phyloP scores from a whole-genome alignment of 2,329 filamentous ascomycete species.

The Fusarium austroafricanum region DNA sequence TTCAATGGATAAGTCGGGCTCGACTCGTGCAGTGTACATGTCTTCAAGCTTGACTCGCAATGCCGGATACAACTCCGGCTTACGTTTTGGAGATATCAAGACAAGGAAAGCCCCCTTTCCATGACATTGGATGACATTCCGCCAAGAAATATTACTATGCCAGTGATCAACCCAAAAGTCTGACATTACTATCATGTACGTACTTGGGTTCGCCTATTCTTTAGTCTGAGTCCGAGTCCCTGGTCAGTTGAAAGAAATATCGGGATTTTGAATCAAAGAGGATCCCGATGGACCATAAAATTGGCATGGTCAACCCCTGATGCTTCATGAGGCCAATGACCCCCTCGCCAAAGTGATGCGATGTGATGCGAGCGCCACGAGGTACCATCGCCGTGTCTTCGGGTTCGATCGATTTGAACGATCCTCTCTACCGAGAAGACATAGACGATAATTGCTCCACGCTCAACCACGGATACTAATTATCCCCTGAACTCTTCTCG shows the following conservation, averaged over 20 bases:
- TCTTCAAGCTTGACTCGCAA: constrained; percentile 27
- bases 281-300: constrained; percentile 2
- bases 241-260: constrained; percentile 3
- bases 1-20: constrained; percentile 11
- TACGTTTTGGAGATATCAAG: background rate
- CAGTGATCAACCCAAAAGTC: constrained; percentile 25
- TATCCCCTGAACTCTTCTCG: constrained; percentile 6
- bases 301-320: constrained; percentile 21
- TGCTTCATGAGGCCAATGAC: constrained; percentile 9
- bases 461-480: background rate
- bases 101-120: constrained; percentile 4
- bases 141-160: constrained; percentile 27
- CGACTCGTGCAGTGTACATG: constrained; percentile 17
- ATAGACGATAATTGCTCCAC: background rate
- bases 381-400: constrained; percentile 17
- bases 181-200: constrained; percentile 13
- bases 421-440: constrained; percentile 2
- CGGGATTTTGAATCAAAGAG: constrained; percentile 15
- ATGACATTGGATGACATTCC: constrained; percentile 26
- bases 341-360: constrained; percentile 7
- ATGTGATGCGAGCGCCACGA: background rate
- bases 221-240: constrained; percentile 13
- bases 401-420: constrained; percentile 24
- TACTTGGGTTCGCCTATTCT: constrained; percentile 21
- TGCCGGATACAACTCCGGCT: constrained; percentile 8